Conservation (phyloP, 768 basidiomycete genomes). For the Phaeotremella skinneri region DNA sequence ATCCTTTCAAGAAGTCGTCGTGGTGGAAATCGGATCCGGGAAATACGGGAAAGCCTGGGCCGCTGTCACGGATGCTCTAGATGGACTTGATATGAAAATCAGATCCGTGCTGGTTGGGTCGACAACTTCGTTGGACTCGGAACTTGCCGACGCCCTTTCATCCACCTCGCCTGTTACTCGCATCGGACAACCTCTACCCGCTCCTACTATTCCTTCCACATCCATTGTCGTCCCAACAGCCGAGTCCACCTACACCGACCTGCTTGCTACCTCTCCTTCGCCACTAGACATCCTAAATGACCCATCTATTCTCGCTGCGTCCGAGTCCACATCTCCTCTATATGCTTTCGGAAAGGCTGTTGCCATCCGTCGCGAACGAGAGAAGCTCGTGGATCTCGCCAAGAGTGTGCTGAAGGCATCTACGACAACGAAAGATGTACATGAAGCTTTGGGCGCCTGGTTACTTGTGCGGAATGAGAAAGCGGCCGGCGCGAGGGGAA, state of each 20-base stretch:
- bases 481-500: conserved; percentile 58
- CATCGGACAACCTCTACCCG: conserved; percentile 23
- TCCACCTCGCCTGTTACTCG: conserved; percentile 55
- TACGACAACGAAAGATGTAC: conserved; percentile 59
- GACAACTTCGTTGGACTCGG: conserved; percentile 47
- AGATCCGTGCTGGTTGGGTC: conserved; percentile 46
- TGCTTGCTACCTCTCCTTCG: conserved; percentile 73
- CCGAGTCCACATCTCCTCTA: conserved; percentile 86
- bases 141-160: conserved; percentile 46
- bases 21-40: conserved; percentile 50
- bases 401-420: conserved; percentile 62
- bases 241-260: conserved; percentile 86
- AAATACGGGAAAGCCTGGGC: conserved; percentile 44
- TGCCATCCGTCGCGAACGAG: conserved; percentile 73
- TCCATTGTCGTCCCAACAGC: conserved; percentile 67
- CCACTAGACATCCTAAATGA: conserved; percentile 78
- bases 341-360: conserved; percentile 89
- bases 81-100: conserved; percentile 50
- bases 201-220: conserved; percentile 32
- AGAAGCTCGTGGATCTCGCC: conserved; percentile 64
- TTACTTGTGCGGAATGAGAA: conserved; percentile 68
- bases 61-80: conserved; percentile 54
- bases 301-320: conserved; percentile 64
- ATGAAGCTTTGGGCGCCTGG: conserved; percentile 73
- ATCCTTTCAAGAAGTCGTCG: conserved; percentile 40